A percentile compares a stretch with the other conserved stretches of the same genome.
phyloP scores from a whole-genome alignment of 1,284 basidiomycete species.

The Kalmanozyma brasiliensis region DNA sequence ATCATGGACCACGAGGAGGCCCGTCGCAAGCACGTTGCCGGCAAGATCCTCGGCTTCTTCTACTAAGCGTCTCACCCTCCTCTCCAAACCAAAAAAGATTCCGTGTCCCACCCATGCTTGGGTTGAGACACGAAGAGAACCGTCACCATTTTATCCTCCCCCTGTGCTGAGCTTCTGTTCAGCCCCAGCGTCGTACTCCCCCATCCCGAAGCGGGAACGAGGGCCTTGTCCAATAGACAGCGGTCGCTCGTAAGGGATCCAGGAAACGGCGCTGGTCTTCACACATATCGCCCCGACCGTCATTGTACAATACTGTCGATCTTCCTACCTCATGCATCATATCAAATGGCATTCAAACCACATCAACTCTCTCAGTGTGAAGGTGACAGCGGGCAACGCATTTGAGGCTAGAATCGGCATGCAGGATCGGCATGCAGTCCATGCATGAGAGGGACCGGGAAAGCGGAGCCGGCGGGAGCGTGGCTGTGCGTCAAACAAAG shows the following conservation, averaged over 20 bases:
- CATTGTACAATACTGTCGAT: conserved; percentile 39
- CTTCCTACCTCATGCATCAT: conserved; percentile 6
- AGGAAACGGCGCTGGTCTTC: conserved; percentile 37
- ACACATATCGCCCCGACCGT: conserved; percentile 10
- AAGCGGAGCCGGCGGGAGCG: not conserved
- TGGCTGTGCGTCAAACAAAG: conserved; percentile 17
- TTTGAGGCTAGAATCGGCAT: too few relatives aligned
- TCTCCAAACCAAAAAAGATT: conserved; percentile 29
- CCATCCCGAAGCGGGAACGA: conserved; percentile 15
- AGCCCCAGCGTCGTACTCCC: conserved; percentile 42
- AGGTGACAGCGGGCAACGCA: too few relatives aligned
- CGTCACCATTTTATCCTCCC: not conserved
- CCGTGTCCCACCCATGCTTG: conserved; percentile 14
- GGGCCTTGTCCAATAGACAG: not conserved
- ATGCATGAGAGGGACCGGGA: not conserved
- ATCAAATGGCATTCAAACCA: conserved; percentile 7
- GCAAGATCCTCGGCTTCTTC: conserved; percentile 74
- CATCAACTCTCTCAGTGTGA: too few relatives aligned
- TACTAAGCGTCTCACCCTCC: conserved; percentile 49
- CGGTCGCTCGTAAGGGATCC: conserved; percentile 30
- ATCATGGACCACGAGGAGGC: conserved; percentile 99
- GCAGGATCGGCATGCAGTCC: not conserved
- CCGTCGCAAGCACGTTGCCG: conserved; percentile 95
- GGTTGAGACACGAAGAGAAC: conserved; percentile 17
- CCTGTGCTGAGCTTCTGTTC: conserved; percentile 10